Base-by-base conservation (phyloP, 2,329 filamentous ascomycete genomes). In the Moelleriella libera region DNA sequence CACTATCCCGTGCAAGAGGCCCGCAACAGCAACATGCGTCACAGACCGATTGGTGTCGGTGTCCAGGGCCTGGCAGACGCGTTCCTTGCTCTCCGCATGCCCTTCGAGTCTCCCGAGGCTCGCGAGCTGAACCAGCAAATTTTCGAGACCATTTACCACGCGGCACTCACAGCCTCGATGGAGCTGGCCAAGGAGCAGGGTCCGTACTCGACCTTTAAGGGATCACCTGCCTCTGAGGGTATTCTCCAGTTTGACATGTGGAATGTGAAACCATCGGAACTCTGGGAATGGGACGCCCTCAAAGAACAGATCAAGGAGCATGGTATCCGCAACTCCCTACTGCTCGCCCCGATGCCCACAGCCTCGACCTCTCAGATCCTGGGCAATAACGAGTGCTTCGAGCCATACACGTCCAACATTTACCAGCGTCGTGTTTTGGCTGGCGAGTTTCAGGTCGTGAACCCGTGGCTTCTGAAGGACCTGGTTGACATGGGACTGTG, bases 391-490 rank as follows among this genome's bases (percentile, higher is more conserved):
- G 92, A 98, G 71, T 98, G 92, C 76, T 98, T 98, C 65, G 92
- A 98, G 76, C 92, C 92, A 41, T 98, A 98, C 73, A 98, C 92
- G 5, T 97, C 90, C 58, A 98, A 98, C 76, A 98, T 98, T 67
- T 98, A 98, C 75, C 94, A 90, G 58, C 90, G 92, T 54, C 90
- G 92, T 76, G 92, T 98, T 48, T 76, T 98, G 58, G 92, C 92
- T 56, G 92, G 92, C 58, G 92, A 98, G 68, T 98, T 98, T 81
- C 92, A 98, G 71, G 88, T 98, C 47, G 92, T 98, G 66, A 98
- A 98, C 74, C 92, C 92, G 46, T 98, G 92, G 92, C 71, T 98
- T 53, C 80, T 98, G 51, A 96, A 95, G 76, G 92, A 98, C 60
- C 81, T 98, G 31, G 92, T 98, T 56, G 92, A 98, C 62, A 86